These are phyloP conservation scores for Stylosanthes scabra DNA, from an alignment of 331 rosid species.

Conservation along the genomic window DNA sequence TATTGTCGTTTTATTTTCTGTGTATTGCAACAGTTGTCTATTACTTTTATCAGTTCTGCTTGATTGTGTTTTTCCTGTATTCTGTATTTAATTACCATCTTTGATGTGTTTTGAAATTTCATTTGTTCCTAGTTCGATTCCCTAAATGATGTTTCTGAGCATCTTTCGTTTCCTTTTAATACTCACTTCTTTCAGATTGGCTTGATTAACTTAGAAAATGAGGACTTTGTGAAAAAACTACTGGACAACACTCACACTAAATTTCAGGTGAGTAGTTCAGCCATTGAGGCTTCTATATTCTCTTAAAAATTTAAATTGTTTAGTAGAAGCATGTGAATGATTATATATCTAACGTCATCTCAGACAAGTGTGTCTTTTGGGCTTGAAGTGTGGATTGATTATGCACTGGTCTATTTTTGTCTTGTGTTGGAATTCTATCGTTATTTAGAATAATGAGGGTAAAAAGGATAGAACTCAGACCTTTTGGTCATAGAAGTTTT, in stretches of 20 bases:
- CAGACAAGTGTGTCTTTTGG: too few relatives aligned
- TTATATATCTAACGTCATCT: too few relatives aligned
- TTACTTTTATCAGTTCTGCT: neutral
- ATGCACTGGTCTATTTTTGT: too few relatives aligned
- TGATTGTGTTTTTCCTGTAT: constrained; percentile 18
- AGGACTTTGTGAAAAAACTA: constrained; percentile 68
- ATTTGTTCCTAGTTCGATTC: constrained; percentile 16
- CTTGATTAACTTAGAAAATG: constrained; percentile 84
- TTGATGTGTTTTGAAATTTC: constrained; percentile 14
- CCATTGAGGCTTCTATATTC: constrained; percentile 19
- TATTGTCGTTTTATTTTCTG: constrained; percentile 9
- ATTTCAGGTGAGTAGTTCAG: constrained; percentile 75
- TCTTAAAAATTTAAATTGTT: too few relatives aligned
- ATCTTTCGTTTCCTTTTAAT: neutral
- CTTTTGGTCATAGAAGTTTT: too few relatives aligned
- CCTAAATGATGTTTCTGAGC: constrained; percentile 33
- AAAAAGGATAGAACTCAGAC: too few relatives aligned
- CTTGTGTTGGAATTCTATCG: too few relatives aligned
- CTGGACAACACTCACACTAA: constrained; percentile 67
- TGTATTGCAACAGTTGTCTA: constrained; percentile 21
- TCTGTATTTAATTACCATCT: constrained; percentile 24
- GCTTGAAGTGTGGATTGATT: too few relatives aligned
- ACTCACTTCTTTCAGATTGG: constrained; percentile 68
- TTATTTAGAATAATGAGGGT: too few relatives aligned
- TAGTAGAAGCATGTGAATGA: too few relatives aligned